Percentiles rank a stretch among this genome's conserved stretches.
Conservation (phyloP, 495 filamentous ascomycete genomes). For the Penicillium bialowiezense region DNA sequence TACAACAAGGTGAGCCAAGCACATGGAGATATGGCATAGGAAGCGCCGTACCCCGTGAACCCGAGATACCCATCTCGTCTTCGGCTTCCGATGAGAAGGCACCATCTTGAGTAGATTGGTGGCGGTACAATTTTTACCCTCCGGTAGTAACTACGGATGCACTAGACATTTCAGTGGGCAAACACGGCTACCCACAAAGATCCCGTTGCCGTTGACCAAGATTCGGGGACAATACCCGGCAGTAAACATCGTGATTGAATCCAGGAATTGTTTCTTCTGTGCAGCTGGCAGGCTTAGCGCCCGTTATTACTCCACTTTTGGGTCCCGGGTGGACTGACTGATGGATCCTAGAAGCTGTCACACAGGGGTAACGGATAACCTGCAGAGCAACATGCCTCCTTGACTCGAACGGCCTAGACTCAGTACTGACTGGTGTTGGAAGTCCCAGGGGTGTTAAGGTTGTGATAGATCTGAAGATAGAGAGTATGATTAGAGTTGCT, state of each 20-base stretch:
- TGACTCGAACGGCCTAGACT: not conserved
- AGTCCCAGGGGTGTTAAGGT: not conserved
- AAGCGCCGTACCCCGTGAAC: too few species aligned
- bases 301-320: constrained; percentile 5
- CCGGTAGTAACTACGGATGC: not conserved
- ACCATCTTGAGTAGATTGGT: not conserved
- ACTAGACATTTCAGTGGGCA: not conserved
- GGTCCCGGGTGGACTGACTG: constrained; percentile 13
- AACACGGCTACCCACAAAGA: constrained; percentile 7
- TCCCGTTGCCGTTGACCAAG: constrained; percentile 9
- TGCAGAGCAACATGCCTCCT: not conserved
- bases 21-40: too few species aligned
- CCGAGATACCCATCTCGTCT: too few species aligned
- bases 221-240: constrained; percentile 12
- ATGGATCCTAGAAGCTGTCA: not conserved
- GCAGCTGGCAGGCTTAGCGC: constrained; percentile 4
- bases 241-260: constrained; percentile 7
- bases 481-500: not conserved
- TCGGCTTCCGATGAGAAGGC: not conserved
- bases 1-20: too few species aligned
- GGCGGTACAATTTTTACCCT: constrained; percentile 6
- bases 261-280: constrained; percentile 9
- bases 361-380: constrained; percentile 6
- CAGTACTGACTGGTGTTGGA: not conserved
- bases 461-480: not conserved